A percentile compares a stretch with the other conserved stretches of the same genome.
Evolutionary conservation across 768 basidiomycete genomes (phyloP).

Genomic region (Macrolepiota fuliginosa): DNA sequence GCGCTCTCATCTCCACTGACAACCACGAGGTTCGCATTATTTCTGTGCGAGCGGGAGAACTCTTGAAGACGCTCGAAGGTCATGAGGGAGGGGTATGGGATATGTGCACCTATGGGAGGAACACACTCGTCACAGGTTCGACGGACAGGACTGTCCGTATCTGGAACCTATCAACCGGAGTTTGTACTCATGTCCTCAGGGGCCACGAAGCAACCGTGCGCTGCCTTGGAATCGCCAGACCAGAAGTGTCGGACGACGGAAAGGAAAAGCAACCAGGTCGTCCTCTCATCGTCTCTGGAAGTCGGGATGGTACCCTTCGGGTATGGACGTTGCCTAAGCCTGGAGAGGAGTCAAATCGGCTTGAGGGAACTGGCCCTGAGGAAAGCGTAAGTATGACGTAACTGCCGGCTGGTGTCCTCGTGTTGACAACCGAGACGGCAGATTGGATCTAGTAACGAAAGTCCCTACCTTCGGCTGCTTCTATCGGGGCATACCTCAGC

Average conservation of each 20-base stretch:
- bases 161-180: conserved; percentile 79
- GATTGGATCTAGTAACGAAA: no score
- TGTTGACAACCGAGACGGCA: no score
- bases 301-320: background rate
- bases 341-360: background rate
- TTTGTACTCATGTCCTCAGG: conserved; percentile 90
- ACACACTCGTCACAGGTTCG: conserved; percentile 88
- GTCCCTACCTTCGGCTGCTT: background rate
- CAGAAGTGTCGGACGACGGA: conserved; percentile 79
- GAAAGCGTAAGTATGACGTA: no score
- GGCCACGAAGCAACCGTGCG: conserved; percentile 97
- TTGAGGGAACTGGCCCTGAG: no score
- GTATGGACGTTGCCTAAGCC: background rate
- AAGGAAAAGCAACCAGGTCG: conserved; percentile 33
- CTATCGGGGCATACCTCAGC: background rate
- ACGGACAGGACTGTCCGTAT: conserved; percentile 93
- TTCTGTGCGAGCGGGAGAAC: conserved; percentile 77
- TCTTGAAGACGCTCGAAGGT: conserved; percentile 74
- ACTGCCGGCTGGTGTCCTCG: no score
- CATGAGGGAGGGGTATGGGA: conserved; percentile 99
- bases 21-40: conserved; percentile 97
- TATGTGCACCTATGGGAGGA: conserved; percentile 72
- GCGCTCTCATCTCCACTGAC: conserved; percentile 89
- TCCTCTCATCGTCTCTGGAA: background rate
- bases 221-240: conserved; percentile 94